Evolutionary conservation across 108 stramenopile genomes (phyloP), one percentile per base, ranked within the genome.

Genomic region (Nitzschia sp.): DNA sequence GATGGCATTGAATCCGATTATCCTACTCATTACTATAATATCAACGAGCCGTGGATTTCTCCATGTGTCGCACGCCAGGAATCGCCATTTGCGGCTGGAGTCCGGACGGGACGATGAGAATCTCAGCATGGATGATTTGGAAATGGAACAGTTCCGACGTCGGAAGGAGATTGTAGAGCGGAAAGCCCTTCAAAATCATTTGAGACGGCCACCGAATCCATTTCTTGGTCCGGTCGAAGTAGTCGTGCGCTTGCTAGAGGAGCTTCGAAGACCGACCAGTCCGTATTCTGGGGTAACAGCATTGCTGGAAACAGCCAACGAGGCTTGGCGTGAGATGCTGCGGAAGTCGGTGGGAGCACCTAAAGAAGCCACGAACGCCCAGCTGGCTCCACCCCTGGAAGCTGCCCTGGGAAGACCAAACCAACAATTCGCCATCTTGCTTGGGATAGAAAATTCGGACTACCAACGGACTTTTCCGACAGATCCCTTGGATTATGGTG

Each of bases 391-490:
- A 9, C 77, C 82, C 13, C 66, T 92, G 62, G 61, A 75, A n/a
- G 33, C 38, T 21, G 75, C 80, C 1, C 74, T 92, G 53, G 75
- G 70, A 33, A 70, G 86, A 34, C 38, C 72, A 4, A 63, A 78
- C 36, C 87, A 87, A 75, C 91, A 92, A 68, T 92, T 87, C 72
- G 88, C 73, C 3, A 92, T 92, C n/a, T 62, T 92, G 18, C 78
- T 86, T 1, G 79, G 72, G 2, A 49, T 33, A 4, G 85, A 85
- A 15, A 56, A 71, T 46, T 55, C 59, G 2, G 38, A 64, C 36
- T 21, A 36, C 48, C 34, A 68, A 19, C 13, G 11, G 11, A 26
- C 54, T 15, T 92, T 89, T 70, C 82, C 81, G 26, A 71, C 71
- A 8, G 91, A 92, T 54, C 64, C 77, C 28, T 58, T 83, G 1